Evolutionary conservation across 345 rosid species (phyloP).

Genomic region (Lumnitzera racemosa): DNA sequence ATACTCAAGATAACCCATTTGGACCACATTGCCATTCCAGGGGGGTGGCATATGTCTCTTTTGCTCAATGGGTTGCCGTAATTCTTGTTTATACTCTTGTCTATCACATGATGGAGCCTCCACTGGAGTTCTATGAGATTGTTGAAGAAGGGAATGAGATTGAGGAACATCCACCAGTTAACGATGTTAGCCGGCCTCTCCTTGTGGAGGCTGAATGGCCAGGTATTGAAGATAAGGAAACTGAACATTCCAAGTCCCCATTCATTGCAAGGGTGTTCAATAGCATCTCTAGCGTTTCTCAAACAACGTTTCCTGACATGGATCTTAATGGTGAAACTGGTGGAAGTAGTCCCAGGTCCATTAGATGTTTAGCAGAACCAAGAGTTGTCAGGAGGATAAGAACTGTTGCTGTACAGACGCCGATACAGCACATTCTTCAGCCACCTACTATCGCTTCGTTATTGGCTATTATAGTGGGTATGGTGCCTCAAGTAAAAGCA

Average conservation of each 20-base stretch:
- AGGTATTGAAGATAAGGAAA: slow-evolving; percentile 90
- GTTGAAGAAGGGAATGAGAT: slow-evolving; percentile 61
- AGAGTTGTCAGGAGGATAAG: slow-evolving; percentile 83
- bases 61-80: slow-evolving; percentile 88
- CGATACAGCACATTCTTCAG: slow-evolving; percentile 80
- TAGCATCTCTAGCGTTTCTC: slow-evolving; percentile 43
- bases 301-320: slow-evolving; percentile 42
- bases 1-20: slow-evolving; percentile 51
- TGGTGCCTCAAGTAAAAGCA: slow-evolving; percentile 63
- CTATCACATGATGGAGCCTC: slow-evolving; percentile 98
- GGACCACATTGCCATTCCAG: slow-evolving; percentile 59
- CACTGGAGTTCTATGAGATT: slow-evolving; percentile 71
- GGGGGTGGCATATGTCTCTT: slow-evolving; percentile 87
- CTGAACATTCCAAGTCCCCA: slow-evolving; percentile 75
- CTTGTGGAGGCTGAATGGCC: slow-evolving; percentile 95
- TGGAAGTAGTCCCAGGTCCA: slow-evolving; percentile 52
- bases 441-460: slow-evolving; percentile 90
- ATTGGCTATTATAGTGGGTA: slow-evolving; percentile 69
- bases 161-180: slow-evolving; percentile 25
- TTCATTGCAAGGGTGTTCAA: slow-evolving; percentile 64
- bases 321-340: slow-evolving; percentile 34
- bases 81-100: slow-evolving; percentile 96
- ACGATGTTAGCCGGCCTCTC: slow-evolving; percentile 58
- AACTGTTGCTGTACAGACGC: slow-evolving; percentile 84
- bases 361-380: slow-evolving; percentile 78